Base-by-base conservation (phyloP, 345 rosid species). In the Hibiscus syriacus region DNA sequence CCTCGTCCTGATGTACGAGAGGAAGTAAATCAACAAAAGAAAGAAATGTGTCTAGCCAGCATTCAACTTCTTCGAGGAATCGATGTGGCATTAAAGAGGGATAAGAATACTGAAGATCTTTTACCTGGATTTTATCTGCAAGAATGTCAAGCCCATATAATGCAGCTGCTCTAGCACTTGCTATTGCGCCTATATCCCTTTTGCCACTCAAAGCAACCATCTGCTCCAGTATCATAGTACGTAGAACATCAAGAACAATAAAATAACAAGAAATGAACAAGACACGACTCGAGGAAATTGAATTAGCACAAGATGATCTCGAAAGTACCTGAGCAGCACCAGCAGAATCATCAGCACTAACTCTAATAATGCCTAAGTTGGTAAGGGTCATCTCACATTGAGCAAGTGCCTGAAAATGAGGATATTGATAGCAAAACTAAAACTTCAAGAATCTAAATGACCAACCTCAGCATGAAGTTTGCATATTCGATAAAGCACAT, bases 121-220 rank as follows among this genome's bases (percentile, higher is more conserved):
- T 68, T 38, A 78, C 98, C 85, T 93, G 98, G 64, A 93, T 70
- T 39, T 90, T 90, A 66, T 87, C 83, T 2, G 82, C 83, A 57
- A 93, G 89, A 79, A 93, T 76, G 74, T 83, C 74, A 2, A 93
- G 91, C 59, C 96, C 98, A 45, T 93, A 93, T 26, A 93, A 83
- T 77, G 82, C 78, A 65, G 97, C 96, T 64, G 98, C 97, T 54
- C 88, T 85, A 67, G 88, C 81, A 78, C 98, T 90, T n/a, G 98
- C 97, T 5, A 93, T 67, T 53, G 97, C 98, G 45, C 92, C 97
- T 17, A 78, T 69, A 49, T 87, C 90, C 64, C 79, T 87, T 73
- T 62, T 45, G 3, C 87, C 84, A 41, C 76, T 78, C 27, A 81
- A 78, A 57, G 92, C 83, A 52, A 90, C 86, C 69, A 75, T 72